Evolutionary conservation across 208 protist species (phyloP).

Genomic region (Angomonas ambiguus): DNA sequence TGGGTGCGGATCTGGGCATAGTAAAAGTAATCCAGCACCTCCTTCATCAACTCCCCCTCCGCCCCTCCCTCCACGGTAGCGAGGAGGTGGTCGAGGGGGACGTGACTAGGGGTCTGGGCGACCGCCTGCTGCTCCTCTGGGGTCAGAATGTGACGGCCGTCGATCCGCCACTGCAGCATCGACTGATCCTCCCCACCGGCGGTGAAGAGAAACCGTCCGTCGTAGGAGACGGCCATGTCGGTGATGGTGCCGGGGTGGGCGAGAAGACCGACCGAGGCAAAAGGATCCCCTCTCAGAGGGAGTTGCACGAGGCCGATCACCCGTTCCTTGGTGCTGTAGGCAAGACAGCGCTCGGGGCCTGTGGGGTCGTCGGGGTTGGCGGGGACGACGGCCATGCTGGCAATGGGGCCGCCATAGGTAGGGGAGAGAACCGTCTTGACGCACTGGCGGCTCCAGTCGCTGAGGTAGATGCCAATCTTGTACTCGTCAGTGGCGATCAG

Average conservation of each 20-base stretch:
- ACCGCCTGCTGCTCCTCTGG: conserved; percentile 12
- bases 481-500: conserved; percentile 88
- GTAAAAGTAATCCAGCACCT: conserved; percentile 96
- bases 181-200: conserved; percentile 87
- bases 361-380: not conserved
- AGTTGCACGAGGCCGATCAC: conserved; percentile 91
- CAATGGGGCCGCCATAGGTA: conserved; percentile 90
- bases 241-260: conserved; percentile 88
- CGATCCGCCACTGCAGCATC: conserved; percentile 88
- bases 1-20: conserved; percentile 94
- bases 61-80: conserved; percentile 87
- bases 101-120: conserved; percentile 15
- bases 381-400: conserved; percentile 50
- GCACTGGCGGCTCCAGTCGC: conserved; percentile 85
- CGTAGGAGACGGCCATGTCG: conserved; percentile 60
- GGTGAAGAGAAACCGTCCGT: conserved; percentile 89
- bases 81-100: conserved; percentile 85
- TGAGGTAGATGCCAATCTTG: conserved; percentile 84
- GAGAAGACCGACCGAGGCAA: conserved; percentile 89
- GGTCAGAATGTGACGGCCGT: conserved; percentile 44
- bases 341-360: conserved; percentile 40
- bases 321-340: conserved; percentile 86
- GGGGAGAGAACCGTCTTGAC: conserved; percentile 86
- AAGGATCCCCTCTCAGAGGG: conserved; percentile 90
- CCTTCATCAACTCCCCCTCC: conserved; percentile 87